phyloP scores from a whole-genome alignment of 2,329 filamentous ascomycete genomes.

The Alternaria dauci region DNA sequence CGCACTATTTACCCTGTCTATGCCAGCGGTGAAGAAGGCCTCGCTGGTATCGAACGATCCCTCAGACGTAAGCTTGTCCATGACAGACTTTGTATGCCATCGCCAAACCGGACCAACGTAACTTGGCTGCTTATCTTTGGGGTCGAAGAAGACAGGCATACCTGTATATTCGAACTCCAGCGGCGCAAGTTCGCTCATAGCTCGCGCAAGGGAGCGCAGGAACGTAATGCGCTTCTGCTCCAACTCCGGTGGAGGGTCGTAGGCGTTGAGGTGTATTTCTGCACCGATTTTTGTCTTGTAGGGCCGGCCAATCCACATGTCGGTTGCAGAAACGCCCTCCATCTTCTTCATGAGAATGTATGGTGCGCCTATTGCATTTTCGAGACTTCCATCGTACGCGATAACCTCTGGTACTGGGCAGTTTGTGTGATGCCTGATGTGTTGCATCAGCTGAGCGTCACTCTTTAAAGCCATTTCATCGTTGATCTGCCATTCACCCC shows the following conservation, averaged over 20 bases:
- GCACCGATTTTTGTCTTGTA: background rate
- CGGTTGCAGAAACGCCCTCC: conserved; percentile 15
- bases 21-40: conserved; percentile 8
- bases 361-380: conserved; percentile 27
- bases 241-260: background rate
- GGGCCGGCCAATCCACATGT: conserved; percentile 21
- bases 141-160: conserved; percentile 9
- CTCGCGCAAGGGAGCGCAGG: conserved; percentile 22
- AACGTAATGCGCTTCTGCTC: conserved; percentile 20
- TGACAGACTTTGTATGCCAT: conserved; percentile 3
- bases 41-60: conserved; percentile 9
- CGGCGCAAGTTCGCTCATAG: conserved; percentile 14
- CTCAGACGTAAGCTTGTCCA: background rate
- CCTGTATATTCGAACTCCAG: conserved; percentile 24
- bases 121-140: background rate
- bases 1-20: conserved; percentile 2
- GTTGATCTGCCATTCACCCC: conserved; percentile 4
- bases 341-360: conserved; percentile 30
- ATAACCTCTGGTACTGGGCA: conserved; percentile 27
- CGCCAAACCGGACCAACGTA: background rate
- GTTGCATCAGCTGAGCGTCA: conserved; percentile 22
- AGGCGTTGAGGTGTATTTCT: conserved; percentile 1
- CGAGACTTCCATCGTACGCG: conserved; percentile 17
- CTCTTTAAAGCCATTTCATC: conserved; percentile 15
- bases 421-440: conserved; percentile 13